phyloP scores from a whole-genome alignment of 2,329 filamentous ascomycete species.

The Ophiostoma sp. region DNA sequence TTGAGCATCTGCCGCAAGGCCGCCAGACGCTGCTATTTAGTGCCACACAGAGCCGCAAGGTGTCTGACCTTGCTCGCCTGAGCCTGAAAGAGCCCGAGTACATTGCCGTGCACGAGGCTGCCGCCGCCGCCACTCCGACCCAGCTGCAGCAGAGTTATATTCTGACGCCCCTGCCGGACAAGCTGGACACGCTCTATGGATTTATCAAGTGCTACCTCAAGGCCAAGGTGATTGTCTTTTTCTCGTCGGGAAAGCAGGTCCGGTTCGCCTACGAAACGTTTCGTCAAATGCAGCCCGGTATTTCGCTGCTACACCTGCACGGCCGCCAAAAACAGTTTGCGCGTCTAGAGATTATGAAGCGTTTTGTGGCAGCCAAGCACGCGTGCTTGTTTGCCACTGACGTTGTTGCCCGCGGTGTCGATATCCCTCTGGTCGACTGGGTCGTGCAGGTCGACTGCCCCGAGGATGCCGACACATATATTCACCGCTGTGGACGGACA shows the following conservation, averaged over 20 bases:
- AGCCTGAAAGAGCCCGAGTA: slow-evolving; percentile 91
- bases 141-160: slow-evolving; percentile 89
- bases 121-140: slow-evolving; percentile 71
- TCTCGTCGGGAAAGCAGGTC: slow-evolving; percentile 94
- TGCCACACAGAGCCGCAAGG: slow-evolving; percentile 90
- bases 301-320: slow-evolving; percentile 86
- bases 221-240: slow-evolving; percentile 89
- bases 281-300: slow-evolving; percentile 87
- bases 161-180: slow-evolving; percentile 76
- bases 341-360: slow-evolving; percentile 77
- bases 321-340: slow-evolving; percentile 90
- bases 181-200: slow-evolving; percentile 85
- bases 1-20: slow-evolving; percentile 80
- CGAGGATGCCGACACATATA: slow-evolving; percentile 95
- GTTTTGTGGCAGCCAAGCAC: slow-evolving; percentile 74
- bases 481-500: slow-evolving; percentile 89
- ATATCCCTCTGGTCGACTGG: slow-evolving; percentile 96
- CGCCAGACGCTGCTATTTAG: slow-evolving; percentile 93
- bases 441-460: slow-evolving; percentile 98
- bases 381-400: slow-evolving; percentile 93
- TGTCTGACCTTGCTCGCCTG: slow-evolving; percentile 84
- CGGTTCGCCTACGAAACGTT: slow-evolving; percentile 93
- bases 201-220: slow-evolving; percentile 90
- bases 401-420: slow-evolving; percentile 86
- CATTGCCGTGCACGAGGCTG: slow-evolving; percentile 84